A percentile compares a stretch with the other conserved stretches of the same genome.
phyloP scores from a whole-genome alignment of 345 rosid genomes.

The Ailanthus altissimus region DNA sequence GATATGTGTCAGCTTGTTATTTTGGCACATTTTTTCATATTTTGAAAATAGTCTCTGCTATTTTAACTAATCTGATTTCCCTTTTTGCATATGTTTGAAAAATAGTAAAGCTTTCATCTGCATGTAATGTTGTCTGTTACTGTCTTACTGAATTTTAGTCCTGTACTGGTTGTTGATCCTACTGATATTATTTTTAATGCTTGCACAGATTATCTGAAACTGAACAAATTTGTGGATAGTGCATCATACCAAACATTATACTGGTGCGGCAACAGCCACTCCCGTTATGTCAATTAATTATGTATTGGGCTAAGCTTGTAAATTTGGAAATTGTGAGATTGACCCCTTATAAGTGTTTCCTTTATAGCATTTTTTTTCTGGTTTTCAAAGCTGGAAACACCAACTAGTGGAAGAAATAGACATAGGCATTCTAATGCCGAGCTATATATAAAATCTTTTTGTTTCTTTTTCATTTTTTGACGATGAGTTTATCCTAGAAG shows the following conservation, averaged over 20 bases:
- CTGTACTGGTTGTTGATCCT: conserved; percentile 7
- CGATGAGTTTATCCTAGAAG: conserved; percentile 7
- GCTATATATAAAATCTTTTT: conserved; percentile 13
- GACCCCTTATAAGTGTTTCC: conserved; percentile 10
- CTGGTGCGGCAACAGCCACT: conserved; percentile 25
- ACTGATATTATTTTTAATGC: conserved; percentile 9
- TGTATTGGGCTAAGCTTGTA: conserved; percentile 41
- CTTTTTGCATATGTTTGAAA: not conserved
- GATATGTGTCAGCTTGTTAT: not conserved
- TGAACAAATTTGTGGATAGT: conserved; percentile 1
- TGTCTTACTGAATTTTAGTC: not conserved
- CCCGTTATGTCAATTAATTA: conserved; percentile 30
- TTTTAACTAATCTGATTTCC: not conserved
- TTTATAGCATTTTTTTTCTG: conserved; percentile 13
- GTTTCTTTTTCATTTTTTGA: not conserved
- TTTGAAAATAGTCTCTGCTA: not conserved
- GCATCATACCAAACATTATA: not conserved
- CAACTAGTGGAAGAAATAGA: conserved; percentile 17
- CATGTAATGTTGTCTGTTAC: not conserved
- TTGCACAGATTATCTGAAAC: conserved; percentile 37
- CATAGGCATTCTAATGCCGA: not conserved
- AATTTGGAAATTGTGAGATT: conserved; percentile 28
- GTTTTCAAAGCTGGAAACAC: conserved; percentile 10
- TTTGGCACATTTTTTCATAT: not conserved
- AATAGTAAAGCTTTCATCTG: not conserved